A percentile compares a stretch with the other conserved stretches of the same genome.
Conservation (phyloP, 306 rosid genomes). For the Fragaria iinumae region DNA sequence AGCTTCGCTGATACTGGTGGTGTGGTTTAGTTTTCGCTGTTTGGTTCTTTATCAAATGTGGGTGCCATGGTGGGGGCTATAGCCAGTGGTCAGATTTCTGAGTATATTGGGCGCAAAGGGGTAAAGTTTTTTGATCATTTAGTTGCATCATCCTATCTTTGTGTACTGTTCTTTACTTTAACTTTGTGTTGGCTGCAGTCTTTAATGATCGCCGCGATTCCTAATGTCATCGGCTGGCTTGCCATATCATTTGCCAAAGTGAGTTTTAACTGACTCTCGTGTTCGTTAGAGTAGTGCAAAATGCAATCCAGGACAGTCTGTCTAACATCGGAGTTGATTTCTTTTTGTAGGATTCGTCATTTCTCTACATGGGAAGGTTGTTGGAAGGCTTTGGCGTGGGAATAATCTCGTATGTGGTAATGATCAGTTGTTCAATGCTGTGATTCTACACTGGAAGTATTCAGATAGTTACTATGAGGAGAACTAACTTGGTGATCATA, state of each 20-base stretch:
- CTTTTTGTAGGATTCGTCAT: constrained; percentile 70
- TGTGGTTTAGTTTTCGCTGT: constrained; percentile 64
- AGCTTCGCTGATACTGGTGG: constrained; percentile 20
- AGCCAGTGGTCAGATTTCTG: constrained; percentile 94
- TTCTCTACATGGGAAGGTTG: constrained; percentile 94
- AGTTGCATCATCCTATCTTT: not conserved
- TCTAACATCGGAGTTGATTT: constrained; percentile 10
- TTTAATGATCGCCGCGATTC: constrained; percentile 87
- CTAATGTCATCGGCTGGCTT: constrained; percentile 91
- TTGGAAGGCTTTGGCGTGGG: constrained; percentile 99
- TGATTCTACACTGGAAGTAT: constrained; percentile 20
- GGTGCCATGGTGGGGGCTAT: constrained; percentile 99
- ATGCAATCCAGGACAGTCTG: constrained; percentile 1
- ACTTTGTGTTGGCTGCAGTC: constrained; percentile 57
- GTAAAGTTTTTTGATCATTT: constrained; percentile 33
- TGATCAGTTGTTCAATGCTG: constrained; percentile 11
- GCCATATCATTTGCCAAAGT: constrained; percentile 83
- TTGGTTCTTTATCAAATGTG: constrained; percentile 91
- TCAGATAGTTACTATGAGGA: constrained; percentile 16
- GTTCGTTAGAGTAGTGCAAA: constrained; percentile 13
- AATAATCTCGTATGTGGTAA: constrained; percentile 84
- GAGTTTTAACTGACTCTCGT: constrained; percentile 32
- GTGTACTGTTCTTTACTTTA: not conserved
- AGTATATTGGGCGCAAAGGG: constrained; percentile 95
- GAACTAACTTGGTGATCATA: constrained; percentile 21